phyloP scores from a whole-genome alignment of 2,329 filamentous ascomycete genomes.

The Cryphonectria parasitica region DNA sequence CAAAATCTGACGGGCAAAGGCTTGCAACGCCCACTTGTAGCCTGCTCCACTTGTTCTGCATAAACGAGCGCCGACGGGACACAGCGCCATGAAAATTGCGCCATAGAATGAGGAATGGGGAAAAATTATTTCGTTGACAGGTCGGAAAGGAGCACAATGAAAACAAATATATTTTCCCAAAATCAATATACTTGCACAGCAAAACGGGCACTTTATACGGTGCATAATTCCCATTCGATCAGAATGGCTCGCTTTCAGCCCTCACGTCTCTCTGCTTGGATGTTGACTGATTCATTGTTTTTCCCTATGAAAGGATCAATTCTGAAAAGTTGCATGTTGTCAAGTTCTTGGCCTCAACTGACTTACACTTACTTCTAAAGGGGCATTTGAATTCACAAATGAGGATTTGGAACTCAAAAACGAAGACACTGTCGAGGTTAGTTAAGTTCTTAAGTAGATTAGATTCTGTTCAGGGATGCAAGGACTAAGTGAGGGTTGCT shows the following conservation, averaged over 20 bases:
- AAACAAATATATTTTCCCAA: neutral
- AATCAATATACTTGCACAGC: neutral
- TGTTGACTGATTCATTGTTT: neutral
- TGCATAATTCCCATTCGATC: neutral
- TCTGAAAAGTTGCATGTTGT: neutral
- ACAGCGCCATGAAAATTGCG: neutral
- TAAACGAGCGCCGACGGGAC: neutral
- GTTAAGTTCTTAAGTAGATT: neutral
- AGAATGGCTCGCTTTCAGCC: neutral
- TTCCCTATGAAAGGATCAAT: neutral
- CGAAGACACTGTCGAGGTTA: neutral
- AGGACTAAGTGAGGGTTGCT: neutral
- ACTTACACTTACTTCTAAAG: neutral
- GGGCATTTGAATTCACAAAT: neutral
- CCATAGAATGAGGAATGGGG: neutral
- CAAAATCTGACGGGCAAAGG: neutral
- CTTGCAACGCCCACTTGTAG: neutral
- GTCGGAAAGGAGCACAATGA: neutral
- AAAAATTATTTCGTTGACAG: neutral
- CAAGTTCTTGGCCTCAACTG: neutral
- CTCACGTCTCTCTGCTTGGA: neutral
- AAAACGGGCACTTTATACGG: neutral
- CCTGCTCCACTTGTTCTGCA: constrained; percentile 6
- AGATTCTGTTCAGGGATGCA: neutral
- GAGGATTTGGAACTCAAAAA: neutral